A percentile compares a stretch with the other conserved stretches of the same genome.
phyloP scores from a whole-genome alignment of 1,284 basidiomycete species.

The Rugosomyces carneus region DNA sequence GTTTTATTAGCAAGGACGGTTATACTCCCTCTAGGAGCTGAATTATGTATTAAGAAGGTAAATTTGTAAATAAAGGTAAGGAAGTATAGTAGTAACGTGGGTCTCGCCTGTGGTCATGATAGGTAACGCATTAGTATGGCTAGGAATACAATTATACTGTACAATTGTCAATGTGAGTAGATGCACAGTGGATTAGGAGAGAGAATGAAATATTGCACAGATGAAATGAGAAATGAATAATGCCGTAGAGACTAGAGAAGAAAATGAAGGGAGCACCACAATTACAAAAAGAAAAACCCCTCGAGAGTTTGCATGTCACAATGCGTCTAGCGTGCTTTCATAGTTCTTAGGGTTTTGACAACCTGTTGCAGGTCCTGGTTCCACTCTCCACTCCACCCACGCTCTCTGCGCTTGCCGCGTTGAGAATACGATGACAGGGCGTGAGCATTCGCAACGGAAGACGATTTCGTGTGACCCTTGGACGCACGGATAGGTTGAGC shows the following conservation, averaged over 20 bases:
- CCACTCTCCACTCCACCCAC: constrained; percentile 34
- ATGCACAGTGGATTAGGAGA: neutral
- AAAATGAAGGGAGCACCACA: neutral
- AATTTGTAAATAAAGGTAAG: neutral
- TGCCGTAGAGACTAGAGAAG: neutral
- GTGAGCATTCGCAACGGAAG: neutral
- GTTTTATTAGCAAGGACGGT: too few species aligned
- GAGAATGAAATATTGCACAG: neutral
- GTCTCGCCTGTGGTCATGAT: neutral
- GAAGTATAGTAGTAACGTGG: neutral
- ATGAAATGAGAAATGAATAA: neutral
- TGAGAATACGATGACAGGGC: constrained; percentile 4
- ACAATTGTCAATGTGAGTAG: constrained; percentile 5
- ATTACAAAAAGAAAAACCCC: neutral
- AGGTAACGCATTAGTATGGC: neutral
- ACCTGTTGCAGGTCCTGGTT: constrained; percentile 30
- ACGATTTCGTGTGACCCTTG: neutral
- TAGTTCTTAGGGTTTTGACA: constrained; percentile 24
- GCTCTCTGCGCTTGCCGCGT: constrained; percentile 21
- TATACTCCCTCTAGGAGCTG: too few species aligned
- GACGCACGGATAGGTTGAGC: neutral
- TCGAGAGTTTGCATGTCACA: too few species aligned
- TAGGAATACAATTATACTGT: neutral
- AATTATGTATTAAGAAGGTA: neutral
- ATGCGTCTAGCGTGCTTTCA: constrained; percentile 16